Conservation (phyloP, 441 rosid genomes). For the Hypseocharis bilobata region DNA sequence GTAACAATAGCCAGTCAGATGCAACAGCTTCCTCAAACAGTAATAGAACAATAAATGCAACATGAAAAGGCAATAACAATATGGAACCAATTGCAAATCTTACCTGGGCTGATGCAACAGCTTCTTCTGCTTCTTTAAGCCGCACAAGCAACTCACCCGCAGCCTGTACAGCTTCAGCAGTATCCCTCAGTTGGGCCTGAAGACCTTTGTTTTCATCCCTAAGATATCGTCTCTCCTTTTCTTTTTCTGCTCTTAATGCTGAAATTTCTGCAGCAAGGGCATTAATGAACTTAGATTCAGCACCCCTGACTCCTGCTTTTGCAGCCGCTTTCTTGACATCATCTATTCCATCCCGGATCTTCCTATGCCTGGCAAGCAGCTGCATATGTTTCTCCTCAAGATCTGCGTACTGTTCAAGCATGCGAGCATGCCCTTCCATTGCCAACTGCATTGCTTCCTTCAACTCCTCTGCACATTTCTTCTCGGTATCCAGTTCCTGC, state of each 20-base stretch:
- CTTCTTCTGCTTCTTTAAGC: constrained; percentile 90
- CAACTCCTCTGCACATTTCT: constrained; percentile 73
- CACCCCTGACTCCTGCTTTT: constrained; percentile 85
- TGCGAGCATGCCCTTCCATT: constrained; percentile 85
- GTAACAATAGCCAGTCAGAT: too few relatives aligned
- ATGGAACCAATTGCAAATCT: constrained; percentile 10
- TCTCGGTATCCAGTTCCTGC: constrained; percentile 71
- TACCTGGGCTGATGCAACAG: constrained; percentile 63
- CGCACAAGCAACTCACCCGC: constrained; percentile 91
- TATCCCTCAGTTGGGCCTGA: constrained; percentile 78
- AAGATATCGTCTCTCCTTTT: constrained; percentile 68
- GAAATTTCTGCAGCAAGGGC: constrained; percentile 89
- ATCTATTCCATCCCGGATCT: constrained; percentile 80
- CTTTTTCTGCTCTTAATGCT: constrained; percentile 70
- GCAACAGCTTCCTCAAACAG: not conserved
- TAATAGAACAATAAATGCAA: not conserved
- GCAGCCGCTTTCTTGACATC: constrained; percentile 90
- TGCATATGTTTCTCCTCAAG: constrained; percentile 89
- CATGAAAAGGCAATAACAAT: not conserved
- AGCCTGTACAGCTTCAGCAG: constrained; percentile 96
- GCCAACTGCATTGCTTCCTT: constrained; percentile 91
- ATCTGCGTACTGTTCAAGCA: constrained; percentile 95
- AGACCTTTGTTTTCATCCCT: constrained; percentile 87
- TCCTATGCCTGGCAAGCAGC: constrained; percentile 80
- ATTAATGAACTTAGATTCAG: constrained; percentile 86